phyloP scores from a whole-genome alignment of 2,329 filamentous ascomycete species.

The Hypoxylon sp. region DNA sequence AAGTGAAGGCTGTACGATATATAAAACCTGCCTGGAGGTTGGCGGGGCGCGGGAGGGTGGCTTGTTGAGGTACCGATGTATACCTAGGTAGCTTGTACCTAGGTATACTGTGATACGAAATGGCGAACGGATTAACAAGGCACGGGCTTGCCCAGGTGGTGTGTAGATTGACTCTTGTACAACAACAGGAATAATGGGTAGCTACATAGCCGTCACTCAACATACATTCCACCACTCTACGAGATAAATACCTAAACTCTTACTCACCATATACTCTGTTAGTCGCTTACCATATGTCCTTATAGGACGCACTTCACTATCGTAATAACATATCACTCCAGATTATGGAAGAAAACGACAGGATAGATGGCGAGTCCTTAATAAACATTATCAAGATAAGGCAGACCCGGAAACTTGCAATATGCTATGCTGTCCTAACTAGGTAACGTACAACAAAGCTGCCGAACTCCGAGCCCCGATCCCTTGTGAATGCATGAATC shows the following conservation, averaged over 20 bases:
- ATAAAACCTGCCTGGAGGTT: not conserved
- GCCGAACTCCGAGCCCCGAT: not conserved
- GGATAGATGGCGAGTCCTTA: not conserved
- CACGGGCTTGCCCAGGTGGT: too few species aligned
- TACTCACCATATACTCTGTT: not conserved
- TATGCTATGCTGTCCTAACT: not conserved
- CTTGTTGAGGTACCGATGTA: not conserved
- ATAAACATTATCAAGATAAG: not conserved
- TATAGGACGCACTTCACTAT: not conserved
- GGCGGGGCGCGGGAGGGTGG: not conserved
- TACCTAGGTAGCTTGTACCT: not conserved
- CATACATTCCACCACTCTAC: not conserved
- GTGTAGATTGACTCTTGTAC: not conserved
- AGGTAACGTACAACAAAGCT: not conserved
- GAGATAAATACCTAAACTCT: not conserved
- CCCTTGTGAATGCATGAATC: not conserved
- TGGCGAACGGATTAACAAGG: not conserved
- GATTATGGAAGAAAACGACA: not conserved
- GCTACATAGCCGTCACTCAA: not conserved
- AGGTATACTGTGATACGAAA: not conserved
- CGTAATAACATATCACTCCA: not conserved
- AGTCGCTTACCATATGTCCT: not conserved
- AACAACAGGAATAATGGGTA: not conserved
- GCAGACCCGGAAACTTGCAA: not conserved
- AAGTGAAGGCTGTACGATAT: constrained; percentile 17